Base-by-base conservation (phyloP, 2,329 filamentous ascomycete genomes). In the Myriosclerotinia duriaeana region DNA sequence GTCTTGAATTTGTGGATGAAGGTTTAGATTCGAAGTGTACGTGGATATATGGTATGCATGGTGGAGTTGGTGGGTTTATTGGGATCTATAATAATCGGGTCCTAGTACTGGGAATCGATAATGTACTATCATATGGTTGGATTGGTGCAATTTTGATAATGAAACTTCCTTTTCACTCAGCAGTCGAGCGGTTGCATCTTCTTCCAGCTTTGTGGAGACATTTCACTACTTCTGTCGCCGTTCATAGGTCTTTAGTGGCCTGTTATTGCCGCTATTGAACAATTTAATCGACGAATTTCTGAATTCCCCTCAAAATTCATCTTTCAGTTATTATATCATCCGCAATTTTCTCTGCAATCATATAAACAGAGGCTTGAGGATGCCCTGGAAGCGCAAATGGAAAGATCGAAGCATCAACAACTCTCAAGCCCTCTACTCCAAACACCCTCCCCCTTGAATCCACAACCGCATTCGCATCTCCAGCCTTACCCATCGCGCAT, bases 1-100 rank as follows among this genome's bases (percentile, higher is more conserved):
- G 89, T 95, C 48, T 78, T 93, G 70, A 86, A 80, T 70, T 79
- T 95, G 73, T 95, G 91, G 90, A 79, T 91, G 75, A 92, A 89
- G 81, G 90, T 93, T 70, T 93, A 79, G 67, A 65, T 48, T 48
- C 17, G 20, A 38, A 34, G 20, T 52, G 36, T 54, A 52, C 26
- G 17, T 38, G 52, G 30, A 50, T 50, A 60, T 50, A 50, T 40
- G 46, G 30, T 64, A 26, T 55, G 40, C 61, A 56, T 55, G 30
- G 12, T 64, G 61, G 61, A 64, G 61, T 64, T 64, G 30, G 52
- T 54, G 30, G 61, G 34, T 17, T 63, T 42, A 50, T 55, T 46
- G 20, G 52, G 61, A 11, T 46, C 40, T 56, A 55, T 64, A 64
- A 64, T 64, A 44, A 20, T 50, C 30, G 56, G 20, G n/a, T 38